These are phyloP conservation scores for Cyclostephanos tholiformis DNA, from an alignment of 108 stramenopile genomes.

Conservation along the genomic window DNA sequence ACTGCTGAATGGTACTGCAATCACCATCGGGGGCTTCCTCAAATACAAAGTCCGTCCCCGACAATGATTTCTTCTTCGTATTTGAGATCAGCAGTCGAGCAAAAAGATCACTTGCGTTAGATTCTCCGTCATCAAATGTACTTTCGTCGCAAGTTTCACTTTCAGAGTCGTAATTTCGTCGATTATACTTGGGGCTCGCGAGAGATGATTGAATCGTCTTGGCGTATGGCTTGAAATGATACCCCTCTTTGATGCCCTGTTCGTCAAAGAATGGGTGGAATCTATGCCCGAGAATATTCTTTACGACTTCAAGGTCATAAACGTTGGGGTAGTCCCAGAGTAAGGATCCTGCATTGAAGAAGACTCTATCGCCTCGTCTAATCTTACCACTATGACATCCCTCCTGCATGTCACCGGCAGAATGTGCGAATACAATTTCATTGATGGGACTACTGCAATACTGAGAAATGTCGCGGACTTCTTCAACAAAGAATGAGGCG, in stretches of 20 bases:
- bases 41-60: conserved; percentile 32
- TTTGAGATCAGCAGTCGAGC: conserved; percentile 34
- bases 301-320: conserved; percentile 37
- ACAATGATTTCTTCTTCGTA: conserved; percentile 26
- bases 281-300: conserved; percentile 46
- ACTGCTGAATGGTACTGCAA: conserved; percentile 68
- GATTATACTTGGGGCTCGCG: not conserved
- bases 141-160: conserved; percentile 48
- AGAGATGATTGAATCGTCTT: conserved; percentile 18
- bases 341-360: conserved; percentile 86
- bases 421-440: conserved; percentile 81
- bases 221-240: conserved; percentile 68
- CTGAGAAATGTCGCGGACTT: conserved; percentile 73
- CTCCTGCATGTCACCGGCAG: conserved; percentile 80
- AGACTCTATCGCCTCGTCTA: conserved; percentile 70
- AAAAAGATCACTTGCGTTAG: conserved; percentile 41
- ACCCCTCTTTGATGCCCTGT: conserved; percentile 52
- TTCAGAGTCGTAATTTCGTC: conserved; percentile 22
- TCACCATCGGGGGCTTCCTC: conserved; percentile 25
- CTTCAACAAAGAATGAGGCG: conserved; percentile 73
- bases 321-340: conserved; percentile 65
- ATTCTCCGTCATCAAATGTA: conserved; percentile 39
- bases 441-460: conserved; percentile 54
- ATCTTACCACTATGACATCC: conserved; percentile 74
- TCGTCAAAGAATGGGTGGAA: conserved; percentile 65